Base-by-base conservation (phyloP, 352 stramenopile genomes). In the Aphanomyces euteiches region DNA sequence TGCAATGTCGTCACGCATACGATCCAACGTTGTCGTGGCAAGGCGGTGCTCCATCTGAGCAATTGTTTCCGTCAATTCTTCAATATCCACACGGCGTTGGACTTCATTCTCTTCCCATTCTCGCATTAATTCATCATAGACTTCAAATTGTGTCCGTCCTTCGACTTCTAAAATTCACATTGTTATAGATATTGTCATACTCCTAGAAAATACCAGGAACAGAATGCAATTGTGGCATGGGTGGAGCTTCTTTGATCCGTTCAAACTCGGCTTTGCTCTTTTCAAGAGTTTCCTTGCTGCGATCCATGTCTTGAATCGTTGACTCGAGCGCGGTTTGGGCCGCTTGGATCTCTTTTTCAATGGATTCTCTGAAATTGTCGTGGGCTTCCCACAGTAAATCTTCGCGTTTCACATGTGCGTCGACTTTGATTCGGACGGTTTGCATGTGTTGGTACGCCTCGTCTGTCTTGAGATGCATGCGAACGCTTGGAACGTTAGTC, bases 361-460 rank as follows among this genome's bases (percentile, higher is more conserved):
- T 37, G 28, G 43, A 21, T 15, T 63, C 64, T 19, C 64, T 47
- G 43, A 70, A 70, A 4, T 21, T 40, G 21, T 70, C 64, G 19
- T 70, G 64, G n/a, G 10, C 39, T 36, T 70, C 64, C 64, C 64
- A 70, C 5, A 58, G 0, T 3, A 7, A 10, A 36, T 70, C 48
- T 21, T 70, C 64, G 1, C 21, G 6, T 21, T 40, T 40, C 3
- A 70, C 64, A 6, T 63, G 40, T 1, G 64, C 45, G n/a, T 48
- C 47, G 38, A 70, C 53, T 4, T 19, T 8, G 1, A 17, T 10
- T 41, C 40, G 64, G 1, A 70, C 36, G 10, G 47, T 45, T 37
- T 56, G n/a, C 64, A 70, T 70, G 64, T 70, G 64, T 12, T 43
- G 19, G 39, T 70, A 70, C 7, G 47, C 28, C 2, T 7, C 34